Evolutionary conservation across 257 asterid species (phyloP).

Genomic region (Verbascum thapsus): DNA sequence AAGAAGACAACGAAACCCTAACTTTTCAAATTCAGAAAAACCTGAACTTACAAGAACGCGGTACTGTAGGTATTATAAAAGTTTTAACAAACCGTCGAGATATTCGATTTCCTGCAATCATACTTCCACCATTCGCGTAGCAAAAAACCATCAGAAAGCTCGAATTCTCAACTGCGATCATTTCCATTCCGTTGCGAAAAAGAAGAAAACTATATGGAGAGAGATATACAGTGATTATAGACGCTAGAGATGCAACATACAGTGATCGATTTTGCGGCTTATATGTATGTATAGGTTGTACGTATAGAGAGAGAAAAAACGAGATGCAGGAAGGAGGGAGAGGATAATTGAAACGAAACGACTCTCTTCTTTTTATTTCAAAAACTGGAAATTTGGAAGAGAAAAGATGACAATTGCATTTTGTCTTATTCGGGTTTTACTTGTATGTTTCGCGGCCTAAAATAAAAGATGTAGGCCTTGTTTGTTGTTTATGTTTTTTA

Average conservation of each 20-base stretch:
- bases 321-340: conserved; percentile 27
- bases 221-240: conserved; percentile 20
- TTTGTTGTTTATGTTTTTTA: too few relatives aligned
- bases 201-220: not conserved
- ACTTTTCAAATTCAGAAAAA: conserved; percentile 39
- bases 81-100: conserved; percentile 44
- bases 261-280: conserved; percentile 14
- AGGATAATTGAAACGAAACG: conserved; percentile 33
- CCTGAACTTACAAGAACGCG: conserved; percentile 77
- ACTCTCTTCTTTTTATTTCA: not conserved
- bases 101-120: conserved; percentile 68
- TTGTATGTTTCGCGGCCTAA: conserved; percentile 12
- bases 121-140: conserved; percentile 52
- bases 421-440: not conserved
- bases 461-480: too few relatives aligned
- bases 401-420: not conserved
- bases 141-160: conserved; percentile 35
- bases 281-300: not conserved
- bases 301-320: conserved; percentile 22
- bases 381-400: conserved; percentile 39
- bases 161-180: conserved; percentile 54
- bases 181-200: conserved; percentile 39
- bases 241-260: conserved; percentile 35
- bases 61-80: conserved; percentile 54
- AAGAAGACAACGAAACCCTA: conserved; percentile 33